These are phyloP conservation scores for Coemansia asiatica DNA, from an alignment of 192 early-diverging fungal genomes.

Conservation along the genomic window DNA sequence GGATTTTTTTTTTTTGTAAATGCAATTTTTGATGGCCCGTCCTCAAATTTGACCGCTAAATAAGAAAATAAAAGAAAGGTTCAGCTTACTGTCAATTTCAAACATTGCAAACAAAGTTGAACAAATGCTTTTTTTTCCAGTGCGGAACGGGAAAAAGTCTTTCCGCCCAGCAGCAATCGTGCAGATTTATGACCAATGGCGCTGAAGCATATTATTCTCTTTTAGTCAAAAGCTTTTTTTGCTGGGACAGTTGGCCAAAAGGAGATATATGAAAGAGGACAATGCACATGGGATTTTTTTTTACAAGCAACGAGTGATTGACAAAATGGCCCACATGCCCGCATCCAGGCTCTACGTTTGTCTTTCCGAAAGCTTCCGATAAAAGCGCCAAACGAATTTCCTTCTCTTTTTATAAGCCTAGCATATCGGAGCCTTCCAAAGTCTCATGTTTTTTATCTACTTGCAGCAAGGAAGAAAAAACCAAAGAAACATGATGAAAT, in stretches of 20 bases:
- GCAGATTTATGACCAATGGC: neutral
- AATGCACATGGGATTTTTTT: neutral
- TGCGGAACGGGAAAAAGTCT: too few relatives aligned
- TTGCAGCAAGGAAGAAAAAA: neutral
- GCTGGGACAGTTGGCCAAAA: neutral
- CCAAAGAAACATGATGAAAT: neutral
- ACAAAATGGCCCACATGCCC: neutral
- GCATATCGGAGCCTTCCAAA: too few relatives aligned
- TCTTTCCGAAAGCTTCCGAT: neutral
- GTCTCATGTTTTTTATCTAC: too few relatives aligned
- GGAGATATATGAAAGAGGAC: neutral
- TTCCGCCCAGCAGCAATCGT: neutral
- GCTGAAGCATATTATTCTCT: neutral
- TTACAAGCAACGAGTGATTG: neutral
- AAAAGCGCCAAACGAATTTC: neutral
- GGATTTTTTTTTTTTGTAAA: neutral
- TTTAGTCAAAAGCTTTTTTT: neutral
- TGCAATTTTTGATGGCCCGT: neutral
- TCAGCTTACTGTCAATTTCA: neutral
- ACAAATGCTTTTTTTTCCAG: too few relatives aligned
- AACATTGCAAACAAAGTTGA: too few relatives aligned
- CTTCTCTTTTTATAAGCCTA: too few relatives aligned
- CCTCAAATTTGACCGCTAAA: conserved; percentile 7
- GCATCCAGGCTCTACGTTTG: neutral
- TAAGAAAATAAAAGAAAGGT: neutral